Conservation (phyloP, 441 rosid species). For the Erysimum pusillum region DNA sequence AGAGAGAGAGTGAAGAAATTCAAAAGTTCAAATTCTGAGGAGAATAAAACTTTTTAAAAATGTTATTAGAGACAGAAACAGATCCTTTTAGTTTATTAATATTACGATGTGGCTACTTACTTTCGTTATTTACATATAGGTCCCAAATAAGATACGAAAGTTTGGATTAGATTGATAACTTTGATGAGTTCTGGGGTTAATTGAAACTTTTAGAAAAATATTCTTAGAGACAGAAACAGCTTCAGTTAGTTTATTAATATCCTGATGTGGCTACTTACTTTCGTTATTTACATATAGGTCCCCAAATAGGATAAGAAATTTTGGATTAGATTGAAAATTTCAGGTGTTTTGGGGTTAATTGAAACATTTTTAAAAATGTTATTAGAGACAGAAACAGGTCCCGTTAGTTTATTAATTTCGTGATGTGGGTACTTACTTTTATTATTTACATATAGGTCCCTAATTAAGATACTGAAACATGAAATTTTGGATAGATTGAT, state of each 20-base stretch:
- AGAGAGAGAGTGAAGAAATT: constrained; percentile 34
- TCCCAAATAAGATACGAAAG: background rate
- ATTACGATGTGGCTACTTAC: background rate
- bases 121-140: background rate
- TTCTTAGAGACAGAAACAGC: background rate
- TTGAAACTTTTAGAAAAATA: background rate
- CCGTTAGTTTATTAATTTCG: too few species aligned
- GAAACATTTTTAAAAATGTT: too few species aligned
- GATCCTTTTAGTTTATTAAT: background rate
- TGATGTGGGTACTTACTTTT: too few species aligned
- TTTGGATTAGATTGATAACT: background rate
- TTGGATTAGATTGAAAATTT: background rate
- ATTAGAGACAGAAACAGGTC: too few species aligned
- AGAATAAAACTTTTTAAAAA: background rate
- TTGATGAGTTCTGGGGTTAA: background rate
- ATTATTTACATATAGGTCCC: too few species aligned
- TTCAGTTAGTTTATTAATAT: background rate
- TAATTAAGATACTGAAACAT: too few species aligned
- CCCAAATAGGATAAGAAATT: background rate
- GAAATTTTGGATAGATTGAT: too few species aligned
- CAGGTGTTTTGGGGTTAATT: background rate
- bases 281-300: background rate
- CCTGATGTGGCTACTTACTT: constrained; percentile 5
- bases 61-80: background rate
- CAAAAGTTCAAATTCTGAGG: constrained; percentile 44